A percentile compares a stretch with the other conserved stretches of the same genome.
phyloP scores from a whole-genome alignment of 225 moss, liverwort and hornwort genomes.

The Climacium dendroides region DNA sequence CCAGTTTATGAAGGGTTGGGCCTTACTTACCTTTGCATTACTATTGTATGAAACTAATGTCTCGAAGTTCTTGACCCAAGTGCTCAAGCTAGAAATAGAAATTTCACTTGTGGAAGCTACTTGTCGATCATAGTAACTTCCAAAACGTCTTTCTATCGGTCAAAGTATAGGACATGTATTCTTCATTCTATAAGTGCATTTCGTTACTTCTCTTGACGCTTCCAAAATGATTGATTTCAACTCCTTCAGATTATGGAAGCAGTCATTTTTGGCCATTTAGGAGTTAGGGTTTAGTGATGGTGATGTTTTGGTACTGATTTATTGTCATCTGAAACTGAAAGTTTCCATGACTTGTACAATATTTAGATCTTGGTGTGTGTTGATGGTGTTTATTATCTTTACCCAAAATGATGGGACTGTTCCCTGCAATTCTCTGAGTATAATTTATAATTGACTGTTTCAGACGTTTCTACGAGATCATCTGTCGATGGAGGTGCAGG shows the following conservation, averaged over 20 bases:
- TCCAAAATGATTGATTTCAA: not conserved
- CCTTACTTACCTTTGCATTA: not conserved
- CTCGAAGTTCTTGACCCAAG: not conserved
- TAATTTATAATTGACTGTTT: constrained; percentile 13
- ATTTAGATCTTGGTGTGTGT: not conserved
- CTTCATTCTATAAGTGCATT: not conserved
- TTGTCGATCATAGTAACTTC: not conserved
- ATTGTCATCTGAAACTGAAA: not conserved
- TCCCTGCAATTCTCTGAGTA: not conserved
- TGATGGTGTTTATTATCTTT: not conserved
- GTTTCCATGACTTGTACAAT: not conserved
- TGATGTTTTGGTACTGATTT: not conserved
- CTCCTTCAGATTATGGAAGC: not conserved
- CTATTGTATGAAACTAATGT: not conserved
- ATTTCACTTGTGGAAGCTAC: not conserved
- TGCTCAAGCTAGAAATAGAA: not conserved
- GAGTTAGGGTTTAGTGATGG: not conserved
- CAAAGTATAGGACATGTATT: not conserved
- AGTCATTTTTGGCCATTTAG: not conserved
- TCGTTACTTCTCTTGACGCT: not conserved
- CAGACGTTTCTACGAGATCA: constrained; percentile 34
- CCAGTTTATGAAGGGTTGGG: not conserved
- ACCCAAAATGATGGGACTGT: not conserved
- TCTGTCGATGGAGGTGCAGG: not conserved
- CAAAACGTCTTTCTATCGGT: not conserved